Evolutionary conservation across 352 stramenopile genomes (phyloP).

Genomic region (Globisporangium recalcitrans): DNA sequence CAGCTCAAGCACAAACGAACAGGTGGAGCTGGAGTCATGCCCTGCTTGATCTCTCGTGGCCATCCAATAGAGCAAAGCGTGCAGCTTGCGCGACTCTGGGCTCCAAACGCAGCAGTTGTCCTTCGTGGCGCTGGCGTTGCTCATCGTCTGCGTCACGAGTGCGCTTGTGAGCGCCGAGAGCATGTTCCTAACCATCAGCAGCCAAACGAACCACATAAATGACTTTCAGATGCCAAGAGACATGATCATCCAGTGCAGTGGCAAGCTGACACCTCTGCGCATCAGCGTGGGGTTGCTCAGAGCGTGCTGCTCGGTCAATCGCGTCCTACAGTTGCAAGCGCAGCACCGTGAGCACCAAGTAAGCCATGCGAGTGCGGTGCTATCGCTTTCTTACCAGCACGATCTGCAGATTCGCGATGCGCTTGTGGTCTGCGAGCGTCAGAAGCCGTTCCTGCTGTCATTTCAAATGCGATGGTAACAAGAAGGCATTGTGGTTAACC

Average conservation of each 20-base stretch:
- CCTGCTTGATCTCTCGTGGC: neutral
- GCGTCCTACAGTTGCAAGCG: neutral
- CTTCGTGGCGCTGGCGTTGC: constrained; percentile 37
- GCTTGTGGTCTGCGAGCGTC: constrained; percentile 52
- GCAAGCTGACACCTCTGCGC: neutral
- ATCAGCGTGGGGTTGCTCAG: neutral
- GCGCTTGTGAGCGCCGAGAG: constrained; percentile 33
- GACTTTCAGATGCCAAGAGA: neutral
- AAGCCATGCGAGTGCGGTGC: neutral
- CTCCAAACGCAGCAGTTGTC: constrained; percentile 58
- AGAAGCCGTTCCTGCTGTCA: constrained; percentile 22
- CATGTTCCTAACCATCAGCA: constrained; percentile 29
- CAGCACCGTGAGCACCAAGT: neutral
- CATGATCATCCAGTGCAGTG: neutral
- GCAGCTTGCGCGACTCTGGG: constrained; percentile 35
- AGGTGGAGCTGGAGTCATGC: neutral
- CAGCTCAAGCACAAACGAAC: constrained; percentile 24
- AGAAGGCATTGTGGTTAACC: neutral
- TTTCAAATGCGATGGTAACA: too few relatives aligned
- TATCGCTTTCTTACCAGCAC: constrained; percentile 22
- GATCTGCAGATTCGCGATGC: constrained; percentile 44
- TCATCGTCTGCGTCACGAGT: constrained; percentile 36
- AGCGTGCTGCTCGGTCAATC: neutral
- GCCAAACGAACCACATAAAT: neutral
- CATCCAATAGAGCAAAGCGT: constrained; percentile 57